Percentiles rank a stretch among this genome's conserved stretches.
phyloP scores from a whole-genome alignment of 371 early-diverging fungal genomes.

The Mortierella sp. region DNA sequence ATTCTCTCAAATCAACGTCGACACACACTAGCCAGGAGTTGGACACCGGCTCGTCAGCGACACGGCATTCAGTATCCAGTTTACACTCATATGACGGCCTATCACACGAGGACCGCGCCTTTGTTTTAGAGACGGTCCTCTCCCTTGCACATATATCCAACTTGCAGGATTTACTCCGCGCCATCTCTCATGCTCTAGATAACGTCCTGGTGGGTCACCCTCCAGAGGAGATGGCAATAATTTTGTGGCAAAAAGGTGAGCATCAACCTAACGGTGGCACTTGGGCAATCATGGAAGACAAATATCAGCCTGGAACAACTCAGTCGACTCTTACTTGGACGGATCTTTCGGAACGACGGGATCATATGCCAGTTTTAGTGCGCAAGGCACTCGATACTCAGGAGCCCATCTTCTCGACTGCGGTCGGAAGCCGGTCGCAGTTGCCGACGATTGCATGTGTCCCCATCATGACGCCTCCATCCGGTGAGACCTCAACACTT shows the following conservation, averaged over 20 bases:
- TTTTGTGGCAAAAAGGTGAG: slow-evolving; percentile 54
- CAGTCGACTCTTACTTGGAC: slow-evolving; percentile 50
- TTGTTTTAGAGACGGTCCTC: slow-evolving; percentile 49
- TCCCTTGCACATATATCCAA: slow-evolving; percentile 28
- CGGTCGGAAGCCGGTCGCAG: slow-evolving; percentile 49
- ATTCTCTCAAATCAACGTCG: slow-evolving; percentile 27
- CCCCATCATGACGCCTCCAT: slow-evolving; percentile 24
- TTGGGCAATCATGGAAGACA: slow-evolving; percentile 54
- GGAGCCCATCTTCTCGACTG: slow-evolving; percentile 54
- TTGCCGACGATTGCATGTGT: slow-evolving; percentile 54
- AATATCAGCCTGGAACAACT: slow-evolving; percentile 38
- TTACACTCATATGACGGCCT: slow-evolving; percentile 3
- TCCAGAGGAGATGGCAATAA: slow-evolving; percentile 56
- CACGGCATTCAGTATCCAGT: slow-evolving; percentile 5
- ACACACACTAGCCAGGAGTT: slow-evolving; percentile 30
- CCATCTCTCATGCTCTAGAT: slow-evolving; percentile 45
- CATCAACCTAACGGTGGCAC: slow-evolving; percentile 33
- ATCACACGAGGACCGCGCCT: slow-evolving; percentile 39
- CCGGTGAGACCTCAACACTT: slow-evolving; percentile 17
- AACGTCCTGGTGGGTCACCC: slow-evolving; percentile 44
- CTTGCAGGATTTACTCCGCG: slow-evolving; percentile 38
- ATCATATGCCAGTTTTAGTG: slow-evolving; percentile 54
- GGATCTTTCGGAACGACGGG: slow-evolving; percentile 43
- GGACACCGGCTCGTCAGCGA: slow-evolving; percentile 10
- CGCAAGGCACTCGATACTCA: slow-evolving; percentile 43